phyloP scores from a whole-genome alignment of 2,329 filamentous ascomycete genomes.

The Rhynchosporium secalis region DNA sequence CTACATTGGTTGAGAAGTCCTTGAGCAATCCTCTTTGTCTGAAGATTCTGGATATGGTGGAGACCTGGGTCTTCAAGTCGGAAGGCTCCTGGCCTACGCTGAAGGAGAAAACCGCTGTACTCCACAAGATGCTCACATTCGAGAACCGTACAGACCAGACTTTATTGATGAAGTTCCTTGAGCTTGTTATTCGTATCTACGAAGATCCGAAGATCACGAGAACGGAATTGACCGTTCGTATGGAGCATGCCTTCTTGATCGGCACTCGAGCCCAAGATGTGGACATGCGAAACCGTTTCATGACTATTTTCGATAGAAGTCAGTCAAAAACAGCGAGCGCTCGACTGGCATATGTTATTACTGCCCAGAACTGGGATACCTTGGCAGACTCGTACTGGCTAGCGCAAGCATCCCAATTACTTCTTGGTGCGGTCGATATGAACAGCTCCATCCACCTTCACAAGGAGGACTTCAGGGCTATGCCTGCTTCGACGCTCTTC shows the following conservation, averaged over 20 bases:
- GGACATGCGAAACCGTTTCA: constrained; percentile 95
- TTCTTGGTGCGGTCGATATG: constrained; percentile 88
- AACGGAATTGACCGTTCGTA: constrained; percentile 91
- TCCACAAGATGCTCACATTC: constrained; percentile 99
- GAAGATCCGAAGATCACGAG: constrained; percentile 95
- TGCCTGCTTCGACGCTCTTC: constrained; percentile 73
- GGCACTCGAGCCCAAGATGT: constrained; percentile 91
- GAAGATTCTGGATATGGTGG: constrained; percentile 91
- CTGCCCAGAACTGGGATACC: constrained; percentile 95
- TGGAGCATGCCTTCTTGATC: constrained; percentile 98
- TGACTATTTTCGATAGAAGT: constrained; percentile 93
- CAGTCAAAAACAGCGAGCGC: constrained; percentile 89
- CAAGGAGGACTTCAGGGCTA: constrained; percentile 77
- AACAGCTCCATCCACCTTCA: constrained; percentile 77
- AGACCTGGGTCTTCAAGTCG: constrained; percentile 93
- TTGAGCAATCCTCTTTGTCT: constrained; percentile 82
- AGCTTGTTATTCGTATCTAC: constrained; percentile 96
- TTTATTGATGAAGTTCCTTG: constrained; percentile 88
- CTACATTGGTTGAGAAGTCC: constrained; percentile 93
- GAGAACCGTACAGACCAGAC: constrained; percentile 81
- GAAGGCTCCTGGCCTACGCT: constrained; percentile 94
- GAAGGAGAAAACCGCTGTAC: constrained; percentile 96
- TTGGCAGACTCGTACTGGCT: constrained; percentile 96
- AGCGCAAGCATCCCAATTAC: constrained; percentile 87
- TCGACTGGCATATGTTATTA: constrained; percentile 84